These are phyloP conservation scores for Gymnopilus junonius DNA, from an alignment of 768 basidiomycete species.

Conservation along the genomic window DNA sequence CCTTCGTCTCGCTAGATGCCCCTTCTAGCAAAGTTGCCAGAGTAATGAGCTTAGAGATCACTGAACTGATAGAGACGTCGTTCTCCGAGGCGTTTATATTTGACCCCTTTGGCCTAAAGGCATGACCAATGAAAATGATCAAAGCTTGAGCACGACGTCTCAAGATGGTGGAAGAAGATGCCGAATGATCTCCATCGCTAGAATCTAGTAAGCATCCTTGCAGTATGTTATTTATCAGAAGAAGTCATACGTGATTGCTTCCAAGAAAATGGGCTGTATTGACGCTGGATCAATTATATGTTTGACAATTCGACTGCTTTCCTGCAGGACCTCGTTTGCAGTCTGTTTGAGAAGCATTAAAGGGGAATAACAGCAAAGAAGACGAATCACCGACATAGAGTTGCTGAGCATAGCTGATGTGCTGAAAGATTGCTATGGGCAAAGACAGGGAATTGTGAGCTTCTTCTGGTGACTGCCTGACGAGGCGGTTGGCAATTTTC, in stretches of 20 bases:
- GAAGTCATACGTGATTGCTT: slow-evolving; percentile 53
- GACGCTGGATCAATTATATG: slow-evolving; percentile 43
- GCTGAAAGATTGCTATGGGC: slow-evolving; percentile 68
- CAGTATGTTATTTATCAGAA: not conserved
- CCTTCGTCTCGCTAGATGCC: slow-evolving; percentile 34
- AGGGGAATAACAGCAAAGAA: not conserved
- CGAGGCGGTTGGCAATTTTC: slow-evolving; percentile 70
- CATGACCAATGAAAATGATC: slow-evolving; percentile 62
- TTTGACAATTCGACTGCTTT: slow-evolving; percentile 61
- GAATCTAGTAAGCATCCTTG: not conserved
- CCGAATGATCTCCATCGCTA: slow-evolving; percentile 65
- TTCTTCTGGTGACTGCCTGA: slow-evolving; percentile 66
- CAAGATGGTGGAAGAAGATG: slow-evolving; percentile 44
- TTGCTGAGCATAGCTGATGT: slow-evolving; percentile 51
- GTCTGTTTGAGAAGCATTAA: slow-evolving; percentile 43
- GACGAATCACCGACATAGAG: slow-evolving; percentile 48
- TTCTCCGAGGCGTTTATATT: slow-evolving; percentile 16
- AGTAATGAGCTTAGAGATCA: slow-evolving; percentile 54
- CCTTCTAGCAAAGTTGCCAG: slow-evolving; percentile 43
- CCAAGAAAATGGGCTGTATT: slow-evolving; percentile 53
- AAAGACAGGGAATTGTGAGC: slow-evolving; percentile 62
- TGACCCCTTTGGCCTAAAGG: slow-evolving; percentile 42
- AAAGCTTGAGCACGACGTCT: slow-evolving; percentile 72
- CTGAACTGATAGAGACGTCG: slow-evolving; percentile 37
- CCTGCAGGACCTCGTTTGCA: slow-evolving; percentile 66